These are phyloP conservation scores for Leccinum obscurum DNA, from an alignment of 768 basidiomycete genomes.

Conservation along the genomic window DNA sequence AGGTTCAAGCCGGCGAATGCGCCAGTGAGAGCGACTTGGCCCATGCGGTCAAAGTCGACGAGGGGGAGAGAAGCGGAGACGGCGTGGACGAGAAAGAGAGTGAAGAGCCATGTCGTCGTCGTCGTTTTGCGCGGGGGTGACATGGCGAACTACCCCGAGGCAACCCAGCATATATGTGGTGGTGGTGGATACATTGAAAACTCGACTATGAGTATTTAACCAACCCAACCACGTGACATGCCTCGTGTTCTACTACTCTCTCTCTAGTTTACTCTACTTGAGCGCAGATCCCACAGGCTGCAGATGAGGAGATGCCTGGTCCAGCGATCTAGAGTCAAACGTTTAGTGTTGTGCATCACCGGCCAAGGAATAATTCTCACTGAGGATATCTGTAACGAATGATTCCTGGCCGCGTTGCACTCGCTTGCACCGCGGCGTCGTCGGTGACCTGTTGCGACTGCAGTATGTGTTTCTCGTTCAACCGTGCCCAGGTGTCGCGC, in stretches of 20 bases:
- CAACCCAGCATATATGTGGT: not conserved
- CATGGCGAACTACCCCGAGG: constrained; percentile 9
- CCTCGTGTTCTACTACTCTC: not conserved
- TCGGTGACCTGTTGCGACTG: constrained; percentile 43
- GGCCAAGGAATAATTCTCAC: constrained; percentile 45
- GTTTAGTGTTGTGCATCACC: constrained; percentile 3
- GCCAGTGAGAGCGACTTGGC: constrained; percentile 85
- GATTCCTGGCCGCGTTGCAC: constrained; percentile 46
- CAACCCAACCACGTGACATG: constrained; percentile 26
- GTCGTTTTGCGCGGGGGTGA: not conserved
- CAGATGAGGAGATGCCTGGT: constrained; percentile 60
- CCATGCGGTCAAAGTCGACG: constrained; percentile 83
- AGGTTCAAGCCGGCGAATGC: constrained; percentile 86
- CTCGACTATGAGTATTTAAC: constrained; percentile 3
- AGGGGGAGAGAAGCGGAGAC: constrained; percentile 47
- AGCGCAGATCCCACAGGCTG: constrained; percentile 52
- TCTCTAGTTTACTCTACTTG: not conserved
- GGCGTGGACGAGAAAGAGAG: constrained; percentile 19
- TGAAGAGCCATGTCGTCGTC: constrained; percentile 24
- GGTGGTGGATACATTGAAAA: not conserved
- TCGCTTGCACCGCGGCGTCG: constrained; percentile 41
- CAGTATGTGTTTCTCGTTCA: constrained; percentile 57
- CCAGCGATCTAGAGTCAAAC: constrained; percentile 45
- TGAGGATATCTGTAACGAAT: constrained; percentile 72
- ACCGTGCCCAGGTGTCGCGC: constrained; percentile 50